Conservation (phyloP, 495 filamentous ascomycete species). For the Penicillium roqueforti region DNA sequence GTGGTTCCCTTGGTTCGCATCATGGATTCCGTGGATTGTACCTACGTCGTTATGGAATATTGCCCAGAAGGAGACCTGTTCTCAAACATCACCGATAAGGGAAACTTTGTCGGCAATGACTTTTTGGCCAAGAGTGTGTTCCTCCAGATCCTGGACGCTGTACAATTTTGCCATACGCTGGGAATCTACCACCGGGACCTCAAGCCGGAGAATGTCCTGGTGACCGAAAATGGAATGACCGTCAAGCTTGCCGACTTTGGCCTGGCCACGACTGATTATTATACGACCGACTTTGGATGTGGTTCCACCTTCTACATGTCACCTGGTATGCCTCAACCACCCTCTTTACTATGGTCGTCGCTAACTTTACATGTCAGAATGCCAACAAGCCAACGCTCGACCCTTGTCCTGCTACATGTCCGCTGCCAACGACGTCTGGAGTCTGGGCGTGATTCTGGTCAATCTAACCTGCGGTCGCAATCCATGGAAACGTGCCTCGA, state of each 20-base stretch:
- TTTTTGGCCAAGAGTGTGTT: slow-evolving; percentile 79
- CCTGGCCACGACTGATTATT: slow-evolving; percentile 76
- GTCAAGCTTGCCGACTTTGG: slow-evolving; percentile 98
- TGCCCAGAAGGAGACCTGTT: slow-evolving; percentile 98
- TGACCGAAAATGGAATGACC: slow-evolving; percentile 78
- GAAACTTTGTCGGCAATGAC: slow-evolving; percentile 91
- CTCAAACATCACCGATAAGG: slow-evolving; percentile 91
- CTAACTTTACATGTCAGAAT: slow-evolving; percentile 57
- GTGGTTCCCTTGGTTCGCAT: slow-evolving; percentile 94
- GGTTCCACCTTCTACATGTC: slow-evolving; percentile 99
- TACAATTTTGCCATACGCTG: slow-evolving; percentile 86
- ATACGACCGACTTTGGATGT: slow-evolving; percentile 93
- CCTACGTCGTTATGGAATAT: slow-evolving; percentile 94
- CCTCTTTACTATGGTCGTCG: not conserved
- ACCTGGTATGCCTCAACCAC: slow-evolving; percentile 65
- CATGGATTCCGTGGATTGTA: slow-evolving; percentile 87
- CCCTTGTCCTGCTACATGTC: slow-evolving; percentile 80
- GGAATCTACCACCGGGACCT: slow-evolving; percentile 97
- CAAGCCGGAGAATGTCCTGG: slow-evolving; percentile 97
- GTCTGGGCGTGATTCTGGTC: slow-evolving; percentile 92
- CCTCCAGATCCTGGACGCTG: slow-evolving; percentile 96
- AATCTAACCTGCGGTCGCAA: slow-evolving; percentile 98
- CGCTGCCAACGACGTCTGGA: slow-evolving; percentile 96
- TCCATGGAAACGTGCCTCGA: slow-evolving; percentile 93
- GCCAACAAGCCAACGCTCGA: slow-evolving; percentile 78